These are phyloP conservation scores for Xylariales sp. DNA, from an alignment of 2,329 filamentous ascomycete genomes.

Conservation along the genomic window DNA sequence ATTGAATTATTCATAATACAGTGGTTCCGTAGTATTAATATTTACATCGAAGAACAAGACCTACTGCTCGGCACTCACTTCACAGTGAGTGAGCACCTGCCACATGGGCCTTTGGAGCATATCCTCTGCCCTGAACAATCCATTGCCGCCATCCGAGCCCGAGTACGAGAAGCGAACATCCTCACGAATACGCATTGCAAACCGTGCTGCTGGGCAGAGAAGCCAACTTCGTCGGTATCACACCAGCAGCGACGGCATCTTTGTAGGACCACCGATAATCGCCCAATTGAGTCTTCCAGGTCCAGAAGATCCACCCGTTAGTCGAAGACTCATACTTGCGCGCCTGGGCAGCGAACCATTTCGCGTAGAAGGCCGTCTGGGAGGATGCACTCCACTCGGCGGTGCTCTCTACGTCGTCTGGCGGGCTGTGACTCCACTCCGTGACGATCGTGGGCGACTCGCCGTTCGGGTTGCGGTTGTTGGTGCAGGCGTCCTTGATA, in stretches of 20 bases:
- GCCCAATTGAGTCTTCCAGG: slow-evolving; percentile 45
- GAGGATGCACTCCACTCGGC: slow-evolving; percentile 27
- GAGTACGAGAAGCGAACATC: no score
- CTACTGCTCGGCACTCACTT: no score
- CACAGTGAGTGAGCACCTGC: no score
- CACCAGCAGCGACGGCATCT: slow-evolving; percentile 21
- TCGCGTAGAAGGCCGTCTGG: slow-evolving; percentile 45
- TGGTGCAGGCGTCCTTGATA: slow-evolving; percentile 39
- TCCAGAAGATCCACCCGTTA: slow-evolving; percentile 56
- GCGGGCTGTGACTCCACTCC: slow-evolving; percentile 53
- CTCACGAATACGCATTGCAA: no score
- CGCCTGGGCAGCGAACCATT: slow-evolving; percentile 54
- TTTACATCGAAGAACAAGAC: no score
- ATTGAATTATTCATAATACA: no score
- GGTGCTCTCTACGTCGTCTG: slow-evolving; percentile 39
- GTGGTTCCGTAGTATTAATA: no score
- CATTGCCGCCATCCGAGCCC: no score
- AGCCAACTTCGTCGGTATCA: no score
- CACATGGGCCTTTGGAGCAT: no score
- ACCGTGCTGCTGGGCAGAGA: no score
- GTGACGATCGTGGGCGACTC: slow-evolving; percentile 38
- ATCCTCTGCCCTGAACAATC: no score
- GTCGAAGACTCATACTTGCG: slow-evolving; percentile 46
- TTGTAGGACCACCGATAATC: slow-evolving; percentile 48
- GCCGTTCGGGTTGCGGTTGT: slow-evolving; percentile 37